phyloP scores from a whole-genome alignment of 2,329 filamentous ascomycete species.

The Aschersonia sp. region DNA sequence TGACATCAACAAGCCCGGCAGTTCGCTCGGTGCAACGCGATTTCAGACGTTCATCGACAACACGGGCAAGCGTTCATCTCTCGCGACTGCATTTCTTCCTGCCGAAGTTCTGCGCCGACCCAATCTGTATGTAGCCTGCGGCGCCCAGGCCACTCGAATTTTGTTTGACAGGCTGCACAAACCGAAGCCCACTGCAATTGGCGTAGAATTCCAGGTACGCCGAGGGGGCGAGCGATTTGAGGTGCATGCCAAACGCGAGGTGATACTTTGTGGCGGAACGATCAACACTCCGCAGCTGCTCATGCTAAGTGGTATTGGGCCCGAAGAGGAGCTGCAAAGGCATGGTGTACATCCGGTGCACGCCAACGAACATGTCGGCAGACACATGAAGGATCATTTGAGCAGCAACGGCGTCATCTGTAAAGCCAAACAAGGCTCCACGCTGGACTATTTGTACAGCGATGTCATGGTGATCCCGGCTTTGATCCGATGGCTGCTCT shows the following conservation, averaged over 20 bases:
- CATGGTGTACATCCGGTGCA: conserved; percentile 21
- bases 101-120: conserved; percentile 5
- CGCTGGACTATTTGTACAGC: conserved; percentile 6
- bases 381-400: conserved; percentile 25
- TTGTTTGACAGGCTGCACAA: conserved; percentile 6
- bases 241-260: conserved; percentile 14
- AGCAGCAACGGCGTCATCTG: conserved; percentile 5
- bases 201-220: conserved; percentile 6
- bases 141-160: conserved; percentile 6
- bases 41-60: conserved; percentile 8
- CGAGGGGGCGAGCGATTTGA: conserved; percentile 5
- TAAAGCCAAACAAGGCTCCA: conserved; percentile 5
- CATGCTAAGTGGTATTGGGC: conserved; percentile 4
- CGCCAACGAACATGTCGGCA: conserved; percentile 47
- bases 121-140: conserved; percentile 7
- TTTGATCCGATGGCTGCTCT: conserved; percentile 6
- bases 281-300: conserved; percentile 3
- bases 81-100: conserved; percentile 7
- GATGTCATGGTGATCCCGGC: conserved; percentile 6
- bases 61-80: conserved; percentile 8
- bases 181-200: conserved; percentile 5
- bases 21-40: conserved; percentile 6
- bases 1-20: conserved; percentile 7
- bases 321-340: conserved; percentile 1
- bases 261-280: conserved; percentile 3